These are phyloP conservation scores for Suillus subluteus DNA, from an alignment of 768 basidiomycete genomes.

Conservation along the genomic window DNA sequence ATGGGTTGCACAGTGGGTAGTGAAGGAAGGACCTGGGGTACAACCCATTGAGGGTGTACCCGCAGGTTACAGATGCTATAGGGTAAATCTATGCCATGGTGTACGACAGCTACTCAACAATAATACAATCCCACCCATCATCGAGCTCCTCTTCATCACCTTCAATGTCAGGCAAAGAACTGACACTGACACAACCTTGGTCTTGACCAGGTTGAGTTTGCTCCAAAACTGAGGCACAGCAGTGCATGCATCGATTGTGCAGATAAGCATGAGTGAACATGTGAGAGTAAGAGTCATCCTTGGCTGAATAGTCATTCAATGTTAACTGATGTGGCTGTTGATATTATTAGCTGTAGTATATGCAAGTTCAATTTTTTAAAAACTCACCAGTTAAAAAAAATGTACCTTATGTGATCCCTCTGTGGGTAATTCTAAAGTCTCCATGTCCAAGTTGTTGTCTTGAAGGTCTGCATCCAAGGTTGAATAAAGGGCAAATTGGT, in stretches of 20 bases:
- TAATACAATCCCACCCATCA: conserved; percentile 9
- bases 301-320: conserved; percentile 19
- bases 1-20: not conserved
- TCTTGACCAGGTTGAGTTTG: conserved; percentile 22
- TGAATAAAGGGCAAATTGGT: conserved; percentile 21
- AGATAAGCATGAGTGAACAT: not conserved
- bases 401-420: not conserved
- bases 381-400: conserved; percentile 25
- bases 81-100: not conserved
- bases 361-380: conserved; percentile 14
- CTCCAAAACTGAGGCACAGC: conserved; percentile 21
- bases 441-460: not conserved
- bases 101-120: not conserved
- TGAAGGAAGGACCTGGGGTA: not conserved
- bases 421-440: not conserved
- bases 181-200: not conserved
- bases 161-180: not conserved
- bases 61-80: not conserved
- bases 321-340: conserved; percentile 18
- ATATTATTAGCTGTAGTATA: conserved; percentile 17
- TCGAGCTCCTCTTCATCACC: conserved; percentile 8
- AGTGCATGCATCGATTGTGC: conserved; percentile 24
- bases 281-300: conserved; percentile 12
- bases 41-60: not conserved
- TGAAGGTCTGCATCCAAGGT: not conserved